These are phyloP conservation scores for Peronospora destructor DNA, from an alignment of 352 stramenopile species.

Conservation along the genomic window DNA sequence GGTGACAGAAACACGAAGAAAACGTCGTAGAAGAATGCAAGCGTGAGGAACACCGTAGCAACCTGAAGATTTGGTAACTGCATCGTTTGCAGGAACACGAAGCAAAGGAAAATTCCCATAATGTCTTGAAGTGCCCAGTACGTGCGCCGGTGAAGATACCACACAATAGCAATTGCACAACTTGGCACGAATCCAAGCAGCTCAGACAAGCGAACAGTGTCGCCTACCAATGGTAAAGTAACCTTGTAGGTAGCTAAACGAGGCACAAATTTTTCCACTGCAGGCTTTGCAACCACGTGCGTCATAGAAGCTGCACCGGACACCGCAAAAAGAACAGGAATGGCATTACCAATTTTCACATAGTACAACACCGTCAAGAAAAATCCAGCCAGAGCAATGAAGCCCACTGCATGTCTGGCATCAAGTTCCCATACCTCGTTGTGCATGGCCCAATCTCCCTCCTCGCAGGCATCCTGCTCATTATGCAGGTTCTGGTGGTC, in stretches of 20 bases:
- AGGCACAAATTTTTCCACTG: conserved; percentile 32
- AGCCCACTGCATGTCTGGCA: conserved; percentile 46
- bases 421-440: conserved; percentile 62
- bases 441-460: conserved; percentile 6
- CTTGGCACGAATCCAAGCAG: conserved; percentile 39
- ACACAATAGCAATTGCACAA: conserved; percentile 36
- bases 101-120: conserved; percentile 90
- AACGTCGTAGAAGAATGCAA: conserved; percentile 93
- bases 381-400: conserved; percentile 49
- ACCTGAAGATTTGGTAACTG: conserved; percentile 90
- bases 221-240: conserved; percentile 28
- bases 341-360: conserved; percentile 45
- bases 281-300: conserved; percentile 44
- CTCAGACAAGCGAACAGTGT: conserved; percentile 42
- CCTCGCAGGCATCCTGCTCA: conserved; percentile 8
- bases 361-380: conserved; percentile 73
- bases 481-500: conserved; percentile 23
- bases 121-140: conserved; percentile 89
- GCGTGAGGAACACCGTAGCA: conserved; percentile 78
- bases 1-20: conserved; percentile 95
- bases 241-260: conserved; percentile 33
- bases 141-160: conserved; percentile 53
- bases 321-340: conserved; percentile 66
- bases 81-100: conserved; percentile 87
- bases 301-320: conserved; percentile 44